Evolutionary conservation across 441 rosid genomes (phyloP).

Genomic region (Populus tomentosa): DNA sequence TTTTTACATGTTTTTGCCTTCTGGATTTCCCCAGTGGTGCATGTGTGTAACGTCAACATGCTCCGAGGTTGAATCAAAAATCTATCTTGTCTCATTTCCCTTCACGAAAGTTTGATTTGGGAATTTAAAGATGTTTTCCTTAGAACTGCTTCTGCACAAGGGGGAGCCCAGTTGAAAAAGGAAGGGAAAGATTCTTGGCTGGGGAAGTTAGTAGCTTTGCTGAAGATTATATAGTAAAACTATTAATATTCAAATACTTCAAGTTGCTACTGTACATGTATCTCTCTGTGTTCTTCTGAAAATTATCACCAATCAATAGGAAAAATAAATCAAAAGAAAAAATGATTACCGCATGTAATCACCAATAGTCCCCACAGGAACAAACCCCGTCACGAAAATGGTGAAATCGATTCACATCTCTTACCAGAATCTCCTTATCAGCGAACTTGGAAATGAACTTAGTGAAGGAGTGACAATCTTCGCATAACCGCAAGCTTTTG

Average conservation of each 20-base stretch:
- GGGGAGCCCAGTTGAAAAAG: not conserved
- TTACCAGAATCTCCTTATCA: constrained; percentile 65
- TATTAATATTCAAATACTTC: no score
- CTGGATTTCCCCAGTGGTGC: not conserved
- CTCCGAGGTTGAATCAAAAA: not conserved
- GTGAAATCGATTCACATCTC: constrained; percentile 85
- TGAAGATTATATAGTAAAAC: no score
- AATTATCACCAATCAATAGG: not conserved
- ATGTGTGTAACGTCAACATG: not conserved
- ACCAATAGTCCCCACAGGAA: constrained; percentile 87
- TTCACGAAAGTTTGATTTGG: not conserved
- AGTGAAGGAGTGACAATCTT: constrained; percentile 79
- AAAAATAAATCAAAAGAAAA: not conserved
- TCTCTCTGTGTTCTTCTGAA: not conserved
- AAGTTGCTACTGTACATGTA: constrained; percentile 6
- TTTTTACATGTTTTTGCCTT: not conserved
- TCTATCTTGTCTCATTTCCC: not conserved
- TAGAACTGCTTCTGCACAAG: no score
- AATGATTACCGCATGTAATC: not conserved
- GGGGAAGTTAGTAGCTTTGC: no score
- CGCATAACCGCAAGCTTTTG: constrained; percentile 81
- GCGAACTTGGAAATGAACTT: constrained; percentile 72
- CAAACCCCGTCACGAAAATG: constrained; percentile 71
- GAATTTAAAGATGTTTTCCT: not conserved
- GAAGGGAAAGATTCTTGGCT: not conserved